Conservation (phyloP, 1,139 yeast species). For the Debaryomycetaceae sp. region DNA sequence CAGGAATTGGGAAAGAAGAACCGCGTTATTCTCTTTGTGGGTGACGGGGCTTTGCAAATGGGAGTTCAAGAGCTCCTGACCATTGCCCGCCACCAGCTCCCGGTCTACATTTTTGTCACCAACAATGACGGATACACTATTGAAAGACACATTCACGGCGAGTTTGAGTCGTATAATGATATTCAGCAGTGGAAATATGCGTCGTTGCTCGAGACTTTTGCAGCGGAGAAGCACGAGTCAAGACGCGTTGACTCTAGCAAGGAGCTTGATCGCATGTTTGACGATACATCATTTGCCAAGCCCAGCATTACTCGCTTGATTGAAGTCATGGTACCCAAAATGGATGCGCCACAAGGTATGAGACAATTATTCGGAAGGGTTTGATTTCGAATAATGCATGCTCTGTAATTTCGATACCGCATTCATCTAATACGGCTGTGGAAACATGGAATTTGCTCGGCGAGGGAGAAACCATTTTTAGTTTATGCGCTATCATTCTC, state of each 20-base stretch:
- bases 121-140: conserved; percentile 84
- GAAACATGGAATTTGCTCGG: not conserved
- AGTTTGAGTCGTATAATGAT: conserved; percentile 61
- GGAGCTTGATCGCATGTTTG: conserved; percentile 51
- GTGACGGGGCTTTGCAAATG: conserved; percentile 83
- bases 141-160: conserved; percentile 80
- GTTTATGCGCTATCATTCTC: too few relatives aligned
- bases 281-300: conserved; percentile 40
- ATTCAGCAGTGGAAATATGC: conserved; percentile 75
- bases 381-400: not conserved
- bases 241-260: conserved; percentile 48
- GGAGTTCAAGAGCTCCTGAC: conserved; percentile 81
- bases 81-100: conserved; percentile 65
- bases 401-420: not conserved
- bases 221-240: conserved; percentile 42
- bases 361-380: too few relatives aligned
- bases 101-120: conserved; percentile 69
- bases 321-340: conserved; percentile 64
- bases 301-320: conserved; percentile 61
- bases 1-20: conserved; percentile 46
- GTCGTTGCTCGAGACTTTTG: conserved; percentile 55
- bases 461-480: too few relatives aligned
- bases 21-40: conserved; percentile 71
- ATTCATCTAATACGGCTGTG: not conserved
- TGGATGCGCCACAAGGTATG: conserved; percentile 49